Evolutionary conservation across 768 basidiomycete species (phyloP), one percentile per base, ranked within the genome.

Genomic region (Lactarius sp.): DNA sequence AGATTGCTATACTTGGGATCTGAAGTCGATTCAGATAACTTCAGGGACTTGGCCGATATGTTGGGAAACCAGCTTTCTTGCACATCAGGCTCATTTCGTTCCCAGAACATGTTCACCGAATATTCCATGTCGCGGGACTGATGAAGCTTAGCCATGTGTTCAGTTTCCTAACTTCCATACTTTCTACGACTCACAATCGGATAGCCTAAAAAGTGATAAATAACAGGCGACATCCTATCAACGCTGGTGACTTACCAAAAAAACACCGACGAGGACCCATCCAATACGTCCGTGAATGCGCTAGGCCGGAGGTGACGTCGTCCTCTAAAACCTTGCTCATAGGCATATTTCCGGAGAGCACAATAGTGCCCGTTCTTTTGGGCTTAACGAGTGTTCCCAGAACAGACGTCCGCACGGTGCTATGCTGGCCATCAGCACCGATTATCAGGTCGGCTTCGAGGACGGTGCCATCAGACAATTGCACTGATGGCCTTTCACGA

Each of bases 391-490:
- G 52, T n/a, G 53, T 44, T 58, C n/a, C 55, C 31, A 61, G 44
- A 37, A 68, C 16, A 16, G 42, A 61, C 12, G 27, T 39, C 41
- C 67, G 65, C 7, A 68, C 59, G 33, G 54, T 50, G 33, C 67
- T 68, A 55, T 49, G 41, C 18, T 58, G 66, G 16, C 68, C 68
- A 49, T 69, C 68, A 41, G 68, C 68, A 16, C 68, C 68, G n/a
- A 69, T 52, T 41, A 69, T 55, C 31, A 69, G 46, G 49, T 69
- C 68, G 44, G 67, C 58, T 42, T 62, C 58, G 37, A 69, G 49
- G n/a, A 59, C 46, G 2, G 54, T 55, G 27, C 68, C 68, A 42
- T 68, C 59, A 20, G 49, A 20, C n/a, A 69, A 60, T 46, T 59
- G 61, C 4, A 68, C 67, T 31, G 63, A 56, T 36, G 63, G 53